Conservation (phyloP, 139 green algal genomes). For the Zygnema circumcarinatum region DNA sequence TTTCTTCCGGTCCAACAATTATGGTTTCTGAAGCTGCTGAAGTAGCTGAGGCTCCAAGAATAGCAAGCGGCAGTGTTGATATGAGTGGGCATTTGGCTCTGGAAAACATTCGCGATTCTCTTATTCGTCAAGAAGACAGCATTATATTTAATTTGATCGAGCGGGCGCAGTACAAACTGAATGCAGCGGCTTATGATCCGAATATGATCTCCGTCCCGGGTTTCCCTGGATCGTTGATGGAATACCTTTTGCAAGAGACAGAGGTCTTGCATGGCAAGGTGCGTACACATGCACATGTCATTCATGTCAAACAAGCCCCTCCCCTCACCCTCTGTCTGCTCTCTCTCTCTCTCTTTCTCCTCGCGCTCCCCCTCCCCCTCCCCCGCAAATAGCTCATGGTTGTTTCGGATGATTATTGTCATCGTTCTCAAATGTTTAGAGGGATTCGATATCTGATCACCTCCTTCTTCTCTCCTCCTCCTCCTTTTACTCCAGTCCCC, state of each 20-base stretch:
- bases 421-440: too few species aligned
- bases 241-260: constrained; percentile 90
- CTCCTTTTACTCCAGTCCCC: too few species aligned
- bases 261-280: constrained; percentile 88
- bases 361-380: neutral
- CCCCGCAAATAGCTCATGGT: too few species aligned
- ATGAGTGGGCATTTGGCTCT: constrained; percentile 45
- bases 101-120: constrained; percentile 74
- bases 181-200: constrained; percentile 81
- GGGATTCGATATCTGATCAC: too few species aligned
- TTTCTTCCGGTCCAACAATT: neutral
- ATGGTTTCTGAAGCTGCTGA: neutral
- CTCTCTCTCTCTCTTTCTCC: neutral
- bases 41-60: neutral
- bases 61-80: constrained; percentile 17
- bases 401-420: too few species aligned
- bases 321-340: neutral
- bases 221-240: constrained; percentile 78
- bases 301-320: neutral
- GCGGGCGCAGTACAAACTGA: constrained; percentile 87
- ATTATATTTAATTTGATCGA: constrained; percentile 99
- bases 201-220: constrained; percentile 76
- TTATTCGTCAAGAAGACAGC: constrained; percentile 94
- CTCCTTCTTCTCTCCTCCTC: too few species aligned
- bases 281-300: neutral